Evolutionary conservation across 1,284 basidiomycete genomes (phyloP).

Genomic region (Laetiporus sulphureus): DNA sequence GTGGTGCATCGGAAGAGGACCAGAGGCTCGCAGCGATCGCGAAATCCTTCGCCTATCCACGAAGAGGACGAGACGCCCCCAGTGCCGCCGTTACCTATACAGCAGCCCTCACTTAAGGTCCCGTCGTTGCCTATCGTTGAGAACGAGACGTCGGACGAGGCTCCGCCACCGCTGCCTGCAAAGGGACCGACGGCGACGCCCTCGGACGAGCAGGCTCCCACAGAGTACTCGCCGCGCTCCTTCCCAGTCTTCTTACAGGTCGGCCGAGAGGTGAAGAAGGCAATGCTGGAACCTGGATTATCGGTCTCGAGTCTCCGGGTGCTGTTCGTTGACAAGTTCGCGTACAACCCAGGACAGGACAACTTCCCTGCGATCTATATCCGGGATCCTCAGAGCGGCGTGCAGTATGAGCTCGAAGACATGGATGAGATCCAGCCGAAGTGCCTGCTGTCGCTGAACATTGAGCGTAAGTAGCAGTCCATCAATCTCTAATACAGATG

Average conservation of each 20-base stretch:
- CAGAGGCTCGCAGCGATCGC: slow-evolving; percentile 17
- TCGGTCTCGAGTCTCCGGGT: slow-evolving; percentile 73
- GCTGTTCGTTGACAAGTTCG: slow-evolving; percentile 93
- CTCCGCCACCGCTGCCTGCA: background rate
- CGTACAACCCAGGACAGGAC: slow-evolving; percentile 88
- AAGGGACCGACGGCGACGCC: background rate
- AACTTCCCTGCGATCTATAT: slow-evolving; percentile 97
- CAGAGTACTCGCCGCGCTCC: slow-evolving; percentile 27
- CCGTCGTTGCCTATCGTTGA: slow-evolving; percentile 1
- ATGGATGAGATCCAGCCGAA: slow-evolving; percentile 90
- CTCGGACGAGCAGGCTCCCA: slow-evolving; percentile 2
- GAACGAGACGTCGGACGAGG: slow-evolving; percentile 4
- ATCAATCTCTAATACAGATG: slow-evolving; percentile 1
- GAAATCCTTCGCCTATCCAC: slow-evolving; percentile 24
- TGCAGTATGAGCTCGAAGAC: slow-evolving; percentile 95
- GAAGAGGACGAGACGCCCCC: slow-evolving; percentile 43
- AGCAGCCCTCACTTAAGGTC: slow-evolving; percentile 15
- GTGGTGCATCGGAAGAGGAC: slow-evolving; percentile 22
- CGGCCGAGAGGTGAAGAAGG: slow-evolving; percentile 90
- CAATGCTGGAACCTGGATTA: slow-evolving; percentile 61
- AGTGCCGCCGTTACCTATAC: slow-evolving; percentile 34
- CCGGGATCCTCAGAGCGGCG: slow-evolving; percentile 83
- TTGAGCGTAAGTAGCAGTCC: slow-evolving; percentile 96
- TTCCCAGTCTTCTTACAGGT: slow-evolving; percentile 84
- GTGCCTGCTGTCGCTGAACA: slow-evolving; percentile 86